A percentile compares a stretch with the other conserved stretches of the same genome.
Evolutionary conservation across 2,329 filamentous ascomycete genomes (phyloP).

Genomic region (Leptoxyphium fumago): DNA sequence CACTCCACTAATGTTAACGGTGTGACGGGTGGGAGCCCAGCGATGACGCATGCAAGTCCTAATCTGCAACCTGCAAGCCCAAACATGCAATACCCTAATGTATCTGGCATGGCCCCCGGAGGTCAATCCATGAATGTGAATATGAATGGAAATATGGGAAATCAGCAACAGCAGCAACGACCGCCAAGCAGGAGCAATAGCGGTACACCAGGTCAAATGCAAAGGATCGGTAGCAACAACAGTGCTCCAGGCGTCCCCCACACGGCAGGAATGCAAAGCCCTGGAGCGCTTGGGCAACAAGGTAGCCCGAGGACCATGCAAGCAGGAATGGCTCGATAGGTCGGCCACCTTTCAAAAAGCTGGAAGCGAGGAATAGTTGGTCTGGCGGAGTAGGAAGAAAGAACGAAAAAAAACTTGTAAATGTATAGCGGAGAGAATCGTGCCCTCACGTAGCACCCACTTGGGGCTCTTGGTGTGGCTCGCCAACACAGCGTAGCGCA

Average conservation of each 20-base stretch:
- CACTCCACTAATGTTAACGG: constrained; percentile 13
- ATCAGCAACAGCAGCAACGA: constrained; percentile 4
- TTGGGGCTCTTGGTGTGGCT: no score
- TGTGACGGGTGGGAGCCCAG: constrained; percentile 13
- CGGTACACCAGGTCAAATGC: constrained; percentile 17
- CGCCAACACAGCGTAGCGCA: no score
- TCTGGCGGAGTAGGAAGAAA: no score
- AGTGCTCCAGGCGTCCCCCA: constrained; percentile 11
- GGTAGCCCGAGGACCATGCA: constrained; percentile 19
- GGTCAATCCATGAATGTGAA: background rate
- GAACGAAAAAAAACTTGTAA: no score
- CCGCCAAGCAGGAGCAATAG: constrained; percentile 16
- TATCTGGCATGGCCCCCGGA: constrained; percentile 5
- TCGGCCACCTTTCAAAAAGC: no score
- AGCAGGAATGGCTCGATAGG: constrained; percentile 16
- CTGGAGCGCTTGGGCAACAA: constrained; percentile 13
- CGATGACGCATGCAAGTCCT: constrained; percentile 15
- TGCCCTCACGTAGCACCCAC: no score
- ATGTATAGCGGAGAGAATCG: no score
- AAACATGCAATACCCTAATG: constrained; percentile 6
- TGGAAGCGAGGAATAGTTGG: no score
- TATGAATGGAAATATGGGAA: background rate
- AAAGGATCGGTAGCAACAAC: constrained; percentile 16
- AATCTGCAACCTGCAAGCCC: constrained; percentile 8
- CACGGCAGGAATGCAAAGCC: constrained; percentile 17